Conservation (phyloP, 73 alveolate genomes). For the Paramecium caudatum region DNA sequence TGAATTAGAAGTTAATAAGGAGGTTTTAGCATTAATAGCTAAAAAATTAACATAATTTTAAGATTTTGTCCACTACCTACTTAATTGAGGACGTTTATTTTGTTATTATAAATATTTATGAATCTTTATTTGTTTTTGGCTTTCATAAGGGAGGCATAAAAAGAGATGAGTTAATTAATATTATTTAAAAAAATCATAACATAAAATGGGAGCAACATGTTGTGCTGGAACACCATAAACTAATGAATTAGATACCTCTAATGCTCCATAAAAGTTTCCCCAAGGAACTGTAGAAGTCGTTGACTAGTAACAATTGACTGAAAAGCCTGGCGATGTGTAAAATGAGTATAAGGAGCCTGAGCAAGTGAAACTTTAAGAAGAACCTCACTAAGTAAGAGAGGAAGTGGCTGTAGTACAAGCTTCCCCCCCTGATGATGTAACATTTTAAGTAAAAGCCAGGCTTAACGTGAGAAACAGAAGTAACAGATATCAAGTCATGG, state of each 20-base stretch:
- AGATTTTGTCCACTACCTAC: neutral
- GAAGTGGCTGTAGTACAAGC: slow-evolving; percentile 8
- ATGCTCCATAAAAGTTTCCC: slow-evolving; percentile 7
- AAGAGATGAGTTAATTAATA: neutral
- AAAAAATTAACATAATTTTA: neutral
- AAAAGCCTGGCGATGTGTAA: neutral
- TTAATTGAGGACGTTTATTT: neutral
- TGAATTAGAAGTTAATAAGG: neutral
- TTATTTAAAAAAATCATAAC: neutral
- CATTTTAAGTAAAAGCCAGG: neutral
- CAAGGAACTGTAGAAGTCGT: neutral
- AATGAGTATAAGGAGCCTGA: neutral
- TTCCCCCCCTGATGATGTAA: slow-evolving; percentile 3
- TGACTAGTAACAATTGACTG: neutral
- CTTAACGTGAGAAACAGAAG: slow-evolving; percentile 26
- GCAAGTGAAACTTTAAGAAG: slow-evolving; percentile 13
- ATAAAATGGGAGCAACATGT: slow-evolving; percentile 54
- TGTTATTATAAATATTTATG: neutral
- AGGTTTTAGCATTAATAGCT: neutral
- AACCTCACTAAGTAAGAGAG: neutral
- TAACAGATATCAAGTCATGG: slow-evolving; percentile 34
- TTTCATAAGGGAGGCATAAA: slow-evolving; percentile 1
- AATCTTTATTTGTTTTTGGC: neutral
- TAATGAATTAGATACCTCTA: neutral
- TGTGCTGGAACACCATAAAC: neutral